Evolutionary conservation across 257 asterid genomes (phyloP), one percentile per base, ranked within the genome.

Genomic region (Solanum dulcamara): DNA sequence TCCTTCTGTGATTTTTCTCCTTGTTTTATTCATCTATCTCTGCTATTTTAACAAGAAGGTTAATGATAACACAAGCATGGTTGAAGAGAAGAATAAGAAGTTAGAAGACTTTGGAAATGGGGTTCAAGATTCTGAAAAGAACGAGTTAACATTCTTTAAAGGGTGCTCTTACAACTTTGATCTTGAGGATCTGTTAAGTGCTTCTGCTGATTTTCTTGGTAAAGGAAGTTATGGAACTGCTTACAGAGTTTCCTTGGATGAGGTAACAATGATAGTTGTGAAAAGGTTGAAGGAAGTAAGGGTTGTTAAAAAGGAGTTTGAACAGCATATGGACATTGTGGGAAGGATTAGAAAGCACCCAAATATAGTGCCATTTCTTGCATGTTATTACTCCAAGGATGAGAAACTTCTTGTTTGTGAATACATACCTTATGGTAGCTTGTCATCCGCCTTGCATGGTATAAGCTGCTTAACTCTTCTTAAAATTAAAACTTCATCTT

Each of bases 21-120:
- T 91, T 13, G 22, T 82, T 30, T 20, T 92, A 67, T 42, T 80
- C 6, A 80, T 89, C 53, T 53, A 87, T 53, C 86, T 91, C 84
- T 89, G 86, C 66, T 92, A 89, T 84, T 38, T 93, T 86, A 94
- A 88, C 89, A 93, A 88, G 92, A 93, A 80, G 82, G 86, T 50
- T 24, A 38, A 30, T 6, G 86, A 87, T 0, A 85, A 81, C 17
- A 67, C 91, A 1, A 86, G 89, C 44, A 91, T 85, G 88, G 89
- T 86, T 87, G 91, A 93, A 66, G 92, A 91, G 66, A 93, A 92
- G 91, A 88, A 71, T 0, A 94, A 90, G 71, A 96, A 94, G 87
- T 89, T 97, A 0, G 96, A 90, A 30, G 98, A 96, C 84, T 95
- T 97, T 28, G 99, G 97, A n/a, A 92, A 95, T 60, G 98, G 98